Evolutionary conservation across 192 early-diverging fungal genomes (phyloP), one percentile per base, ranked within the genome.

Genomic region (Entomortierella beljakovae): DNA sequence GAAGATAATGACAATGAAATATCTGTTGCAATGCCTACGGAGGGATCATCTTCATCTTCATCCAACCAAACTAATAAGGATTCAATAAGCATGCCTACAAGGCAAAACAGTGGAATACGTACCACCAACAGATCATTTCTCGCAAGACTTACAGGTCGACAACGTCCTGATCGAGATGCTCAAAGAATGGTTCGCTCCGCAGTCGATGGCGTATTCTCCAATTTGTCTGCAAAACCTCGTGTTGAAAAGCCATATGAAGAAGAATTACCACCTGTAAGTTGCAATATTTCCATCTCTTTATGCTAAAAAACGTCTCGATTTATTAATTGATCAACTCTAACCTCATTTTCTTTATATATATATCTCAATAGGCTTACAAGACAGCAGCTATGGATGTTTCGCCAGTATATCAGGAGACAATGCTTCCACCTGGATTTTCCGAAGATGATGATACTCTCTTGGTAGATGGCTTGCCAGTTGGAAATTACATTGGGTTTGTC

Each of bases 391-490:
- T 68, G 61, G 74, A 79, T 60, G 67, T 79, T 11, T 68, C 74
- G 15, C 74, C 74, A 29, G 74, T 67, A 6, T 79, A 79, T 35
- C 62, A 79, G 28, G 74, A 79, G 61, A 52, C 66, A 16, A 69
- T 69, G 4, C 63, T 94, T 62, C 83, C 89, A 10, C 85, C 92
- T 34, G 89, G 89, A 15, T 80, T 76, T 31, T 90, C 93, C 70
- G 94, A 94, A 43, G 97, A 95, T 46, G 92, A 95, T 28, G 71
- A 72, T 29, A 58, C 55, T 72, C 80, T 97, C 1, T 74, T 98
- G 20, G 90, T 98, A 10, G 97, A 98, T 61, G 95, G 97, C 15
- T 61, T 98, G 63, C 95, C 97, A 3, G 95, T 97, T 8, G 97
- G 97, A 3, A 90, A 89, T 52, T 72, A 91, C 20, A 87, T 95